phyloP scores from a whole-genome alignment of 139 green algal genomes.

The Chlorella vulgaris region DNA sequence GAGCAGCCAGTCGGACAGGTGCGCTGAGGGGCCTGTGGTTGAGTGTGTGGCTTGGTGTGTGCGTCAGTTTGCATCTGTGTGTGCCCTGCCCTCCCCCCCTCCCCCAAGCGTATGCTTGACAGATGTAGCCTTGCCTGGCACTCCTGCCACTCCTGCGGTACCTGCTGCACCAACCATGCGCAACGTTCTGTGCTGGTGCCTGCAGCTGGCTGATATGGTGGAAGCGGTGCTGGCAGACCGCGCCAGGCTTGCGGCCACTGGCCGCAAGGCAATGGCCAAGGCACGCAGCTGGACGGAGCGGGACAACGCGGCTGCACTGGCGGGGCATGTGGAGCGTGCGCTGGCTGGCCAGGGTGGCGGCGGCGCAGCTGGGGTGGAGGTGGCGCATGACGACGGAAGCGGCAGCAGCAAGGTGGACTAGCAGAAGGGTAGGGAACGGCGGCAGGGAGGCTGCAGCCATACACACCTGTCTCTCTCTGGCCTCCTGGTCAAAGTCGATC shows the following conservation, averaged over 20 bases:
- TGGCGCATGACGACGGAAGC: too few species aligned
- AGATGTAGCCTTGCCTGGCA: not conserved
- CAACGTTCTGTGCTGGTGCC: not conserved
- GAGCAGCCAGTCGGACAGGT: not conserved
- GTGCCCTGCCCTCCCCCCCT: too few species aligned
- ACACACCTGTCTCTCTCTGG: too few species aligned
- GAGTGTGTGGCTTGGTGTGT: not conserved
- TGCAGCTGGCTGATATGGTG: slow-evolving; percentile 38
- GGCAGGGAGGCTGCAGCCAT: too few species aligned
- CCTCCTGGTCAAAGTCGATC: too few species aligned
- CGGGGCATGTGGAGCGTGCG: slow-evolving; percentile 31
- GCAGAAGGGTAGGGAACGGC: too few species aligned
- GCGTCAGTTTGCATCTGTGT: not conserved
- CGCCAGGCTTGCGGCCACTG: slow-evolving; percentile 23
- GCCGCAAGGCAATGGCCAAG: slow-evolving; percentile 30
- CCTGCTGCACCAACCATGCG: too few species aligned
- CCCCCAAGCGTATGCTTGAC: too few species aligned
- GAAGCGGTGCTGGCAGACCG: slow-evolving; percentile 33
- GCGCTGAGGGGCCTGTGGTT: not conserved
- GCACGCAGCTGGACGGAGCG: slow-evolving; percentile 61
- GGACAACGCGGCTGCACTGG: slow-evolving; percentile 55
- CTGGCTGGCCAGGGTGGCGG: slow-evolving; percentile 1
- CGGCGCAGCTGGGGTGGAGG: too few species aligned
- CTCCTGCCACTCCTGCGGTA: not conserved
- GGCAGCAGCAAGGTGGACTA: too few species aligned